Conservation (phyloP, 2,329 filamentous ascomycete genomes). For the Fusarium sp. region DNA sequence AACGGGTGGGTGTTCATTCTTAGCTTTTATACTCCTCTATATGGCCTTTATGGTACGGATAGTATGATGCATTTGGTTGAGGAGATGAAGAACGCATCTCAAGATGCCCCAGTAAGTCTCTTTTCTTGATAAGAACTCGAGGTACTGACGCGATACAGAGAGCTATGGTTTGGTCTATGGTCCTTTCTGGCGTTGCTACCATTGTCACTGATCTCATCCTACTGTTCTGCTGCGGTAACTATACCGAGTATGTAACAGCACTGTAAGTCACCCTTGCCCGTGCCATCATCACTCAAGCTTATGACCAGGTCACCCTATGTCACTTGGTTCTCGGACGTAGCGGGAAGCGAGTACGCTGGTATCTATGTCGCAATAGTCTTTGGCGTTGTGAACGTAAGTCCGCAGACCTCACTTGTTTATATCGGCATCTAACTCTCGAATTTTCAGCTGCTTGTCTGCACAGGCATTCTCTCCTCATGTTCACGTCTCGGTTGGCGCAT, state of each 20-base stretch:
- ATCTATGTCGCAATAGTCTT: slow-evolving; percentile 10
- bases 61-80: slow-evolving; percentile 26
- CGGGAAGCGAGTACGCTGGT: neutral
- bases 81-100: slow-evolving; percentile 20
- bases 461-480: neutral
- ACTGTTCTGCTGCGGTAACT: slow-evolving; percentile 10
- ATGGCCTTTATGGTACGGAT: slow-evolving; percentile 18
- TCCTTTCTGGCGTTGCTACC: slow-evolving; percentile 7
- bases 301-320: neutral
- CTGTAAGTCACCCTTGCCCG: neutral
- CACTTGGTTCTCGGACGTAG: slow-evolving; percentile 15
- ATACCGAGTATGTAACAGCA: neutral
- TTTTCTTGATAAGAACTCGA: fast-evolving
- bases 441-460: slow-evolving; percentile 2
- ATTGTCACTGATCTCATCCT: slow-evolving; percentile 7
- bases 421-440: neutral
- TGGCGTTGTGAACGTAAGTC: slow-evolving; percentile 5
- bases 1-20: slow-evolving; percentile 19
- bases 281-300: neutral
- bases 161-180: slow-evolving; percentile 26
- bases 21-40: slow-evolving; percentile 3
- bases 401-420: neutral
- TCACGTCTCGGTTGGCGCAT: slow-evolving; percentile 24
- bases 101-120: slow-evolving; percentile 3
- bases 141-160: neutral